phyloP scores from a whole-genome alignment of 208 protist genomes.

The Angomonas desouzai region DNA sequence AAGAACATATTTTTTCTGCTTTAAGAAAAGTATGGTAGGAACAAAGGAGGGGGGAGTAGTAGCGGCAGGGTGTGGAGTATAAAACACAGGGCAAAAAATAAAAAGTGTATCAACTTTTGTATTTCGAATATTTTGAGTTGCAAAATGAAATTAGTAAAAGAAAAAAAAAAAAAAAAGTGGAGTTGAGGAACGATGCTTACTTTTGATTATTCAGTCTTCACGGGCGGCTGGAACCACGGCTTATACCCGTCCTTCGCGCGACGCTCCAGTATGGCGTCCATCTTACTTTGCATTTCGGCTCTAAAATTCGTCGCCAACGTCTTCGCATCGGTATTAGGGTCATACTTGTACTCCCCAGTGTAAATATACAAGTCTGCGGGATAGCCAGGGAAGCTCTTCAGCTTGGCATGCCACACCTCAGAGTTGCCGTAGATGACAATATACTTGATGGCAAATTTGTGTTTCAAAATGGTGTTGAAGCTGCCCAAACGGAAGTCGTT shows the following conservation, averaged over 20 bases:
- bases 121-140: no score
- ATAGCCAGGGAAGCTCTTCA: slow-evolving; percentile 48
- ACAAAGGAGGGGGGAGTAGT: background rate
- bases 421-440: slow-evolving; percentile 47
- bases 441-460: slow-evolving; percentile 46
- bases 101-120: background rate
- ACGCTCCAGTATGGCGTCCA: slow-evolving; percentile 46
- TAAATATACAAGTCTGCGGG: slow-evolving; percentile 60
- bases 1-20: slow-evolving; percentile 45
- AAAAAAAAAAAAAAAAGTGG: slow-evolving; percentile 7
- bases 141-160: slow-evolving; percentile 18
- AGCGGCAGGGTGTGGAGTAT: background rate
- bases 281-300: slow-evolving; percentile 52
- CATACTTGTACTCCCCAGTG: slow-evolving; percentile 52
- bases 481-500: slow-evolving; percentile 64
- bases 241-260: slow-evolving; percentile 34
- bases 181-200: slow-evolving; percentile 1
- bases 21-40: background rate
- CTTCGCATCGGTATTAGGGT: slow-evolving; percentile 25
- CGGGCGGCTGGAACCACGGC: slow-evolving; percentile 26
- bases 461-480: slow-evolving; percentile 53
- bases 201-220: slow-evolving; percentile 8
- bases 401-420: slow-evolving; percentile 47
- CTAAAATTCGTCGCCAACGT: slow-evolving; percentile 39
- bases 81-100: slow-evolving; percentile 1